Evolutionary conservation across 352 stramenopile species (phyloP), one percentile per base, ranked within the genome.

Genomic region (Phytopythium boreale): DNA sequence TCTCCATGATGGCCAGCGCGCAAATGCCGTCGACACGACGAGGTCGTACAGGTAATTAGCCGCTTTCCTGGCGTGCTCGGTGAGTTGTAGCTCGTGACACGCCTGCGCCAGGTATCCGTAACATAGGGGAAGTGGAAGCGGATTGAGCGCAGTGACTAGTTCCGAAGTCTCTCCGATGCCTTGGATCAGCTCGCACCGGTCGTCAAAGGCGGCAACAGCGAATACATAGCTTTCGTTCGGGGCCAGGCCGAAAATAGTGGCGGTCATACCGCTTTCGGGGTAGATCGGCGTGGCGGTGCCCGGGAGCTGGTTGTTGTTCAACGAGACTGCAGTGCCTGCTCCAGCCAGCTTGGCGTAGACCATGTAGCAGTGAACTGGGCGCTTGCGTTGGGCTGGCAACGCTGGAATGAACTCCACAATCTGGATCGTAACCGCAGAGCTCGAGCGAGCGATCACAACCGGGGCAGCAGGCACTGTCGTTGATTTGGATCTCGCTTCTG

Each of bases 221-320:
- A 96, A 96, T 17, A 95, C 84, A 59, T 95, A 96, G 58, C 70
- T 87, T 37, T 92, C 84, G 56, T 94, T 94, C 1, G 85, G 67
- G 0, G 73, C 24, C 5, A 96, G 50, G 0, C 75, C 81, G 5
- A 72, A 80, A 37, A 96, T 73, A 1, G 76, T 88, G 8, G 78
- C 67, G 29, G 63, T 41, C 6, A 62, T 36, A 0, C 65, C 52
- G 2, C 62, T 51, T 2, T 65, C 52, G 2, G 70, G 51, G 34
- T 79, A 78, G 8, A 95, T 56, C 0, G 79, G 77, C 50, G 73
- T 63, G 7, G 82, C 84, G 0, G 84, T 93, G 19, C 88, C 88
- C 19, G 82, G 63, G 0, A 84, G 79, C 14, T 78, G 73, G 20
- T 75, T 80, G 64, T 89, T 96, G 43, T 77, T 95, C 26, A 93